Evolutionary conservation across 192 early-diverging fungal genomes (phyloP).

Genomic region (Allomyces javanicus): DNA sequence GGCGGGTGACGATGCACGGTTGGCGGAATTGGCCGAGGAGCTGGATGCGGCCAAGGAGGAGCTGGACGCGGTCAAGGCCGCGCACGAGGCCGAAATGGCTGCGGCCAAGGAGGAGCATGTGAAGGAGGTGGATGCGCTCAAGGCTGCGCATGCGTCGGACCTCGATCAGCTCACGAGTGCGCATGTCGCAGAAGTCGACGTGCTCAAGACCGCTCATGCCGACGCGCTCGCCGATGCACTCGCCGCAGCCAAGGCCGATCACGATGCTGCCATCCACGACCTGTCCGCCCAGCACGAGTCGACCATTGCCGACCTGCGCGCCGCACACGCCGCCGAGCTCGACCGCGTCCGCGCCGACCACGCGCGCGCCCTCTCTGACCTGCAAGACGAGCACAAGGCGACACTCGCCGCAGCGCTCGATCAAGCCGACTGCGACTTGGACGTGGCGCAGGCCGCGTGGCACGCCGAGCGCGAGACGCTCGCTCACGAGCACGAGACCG

Average conservation of each 20-base stretch:
- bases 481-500: too few relatives aligned
- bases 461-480: not conserved
- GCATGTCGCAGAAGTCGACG: not conserved
- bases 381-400: conserved; percentile 16
- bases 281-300: conserved; percentile 8
- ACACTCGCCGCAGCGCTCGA: conserved; percentile 6
- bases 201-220: not conserved
- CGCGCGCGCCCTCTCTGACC: conserved; percentile 12
- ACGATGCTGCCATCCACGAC: conserved; percentile 10
- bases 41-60: conserved; percentile 12
- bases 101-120: conserved; percentile 7
- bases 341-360: conserved; percentile 4
- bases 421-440: not conserved
- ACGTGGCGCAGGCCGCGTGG: not conserved
- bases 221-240: not conserved
- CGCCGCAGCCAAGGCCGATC: conserved; percentile 1
- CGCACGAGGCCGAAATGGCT: conserved; percentile 11
- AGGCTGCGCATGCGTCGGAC: conserved; percentile 9
- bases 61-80: conserved; percentile 13
- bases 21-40: conserved; percentile 11
- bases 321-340: conserved; percentile 6
- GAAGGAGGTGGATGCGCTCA: conserved; percentile 10
- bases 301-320: conserved; percentile 7
- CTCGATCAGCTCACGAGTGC: conserved; percentile 2
- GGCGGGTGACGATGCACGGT: conserved; percentile 12